Conservation (phyloP, 2,329 filamentous ascomycete species). For the Albophoma yamanashiensis region DNA sequence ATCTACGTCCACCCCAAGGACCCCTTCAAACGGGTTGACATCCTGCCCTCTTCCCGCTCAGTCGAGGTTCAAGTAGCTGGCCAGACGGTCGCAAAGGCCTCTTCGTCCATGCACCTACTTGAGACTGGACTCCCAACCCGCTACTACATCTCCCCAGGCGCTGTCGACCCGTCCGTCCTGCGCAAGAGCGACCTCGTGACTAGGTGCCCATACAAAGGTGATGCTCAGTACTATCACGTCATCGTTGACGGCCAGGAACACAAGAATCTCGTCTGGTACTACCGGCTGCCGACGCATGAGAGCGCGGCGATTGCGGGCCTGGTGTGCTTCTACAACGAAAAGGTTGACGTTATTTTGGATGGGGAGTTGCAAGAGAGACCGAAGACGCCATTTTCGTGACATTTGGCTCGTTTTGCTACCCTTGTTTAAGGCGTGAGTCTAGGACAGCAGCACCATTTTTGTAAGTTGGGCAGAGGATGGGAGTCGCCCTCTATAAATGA, state of each 20-base stretch:
- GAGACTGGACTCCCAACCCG: slow-evolving; percentile 50
- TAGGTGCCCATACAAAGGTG: slow-evolving; percentile 57
- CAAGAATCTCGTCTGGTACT: slow-evolving; percentile 52
- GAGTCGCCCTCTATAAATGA: background rate
- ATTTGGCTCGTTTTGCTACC: background rate
- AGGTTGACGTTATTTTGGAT: slow-evolving; percentile 51
- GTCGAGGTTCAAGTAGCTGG: slow-evolving; percentile 40
- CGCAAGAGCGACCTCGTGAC: slow-evolving; percentile 40
- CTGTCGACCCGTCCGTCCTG: slow-evolving; percentile 34
- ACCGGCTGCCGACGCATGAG: slow-evolving; percentile 45
- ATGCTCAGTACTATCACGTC: slow-evolving; percentile 51
- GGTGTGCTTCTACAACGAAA: slow-evolving; percentile 59
- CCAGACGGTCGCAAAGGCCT: slow-evolving; percentile 32
- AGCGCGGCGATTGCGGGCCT: slow-evolving; percentile 42
- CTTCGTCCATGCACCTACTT: slow-evolving; percentile 40
- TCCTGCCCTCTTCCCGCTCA: slow-evolving; percentile 41
- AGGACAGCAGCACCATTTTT: no score
- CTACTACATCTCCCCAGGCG: slow-evolving; percentile 46
- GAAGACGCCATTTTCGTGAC: background rate
- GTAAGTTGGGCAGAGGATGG: background rate
- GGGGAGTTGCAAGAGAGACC: slow-evolving; percentile 20
- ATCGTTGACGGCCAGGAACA: slow-evolving; percentile 30
- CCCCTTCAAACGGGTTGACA: slow-evolving; percentile 54
- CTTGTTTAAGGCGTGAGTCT: background rate
- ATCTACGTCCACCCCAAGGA: slow-evolving; percentile 56